Percentiles rank a stretch among this genome's conserved stretches.
phyloP scores from a whole-genome alignment of 1,139 yeast genomes.

The Ogataea hybrid region DNA sequence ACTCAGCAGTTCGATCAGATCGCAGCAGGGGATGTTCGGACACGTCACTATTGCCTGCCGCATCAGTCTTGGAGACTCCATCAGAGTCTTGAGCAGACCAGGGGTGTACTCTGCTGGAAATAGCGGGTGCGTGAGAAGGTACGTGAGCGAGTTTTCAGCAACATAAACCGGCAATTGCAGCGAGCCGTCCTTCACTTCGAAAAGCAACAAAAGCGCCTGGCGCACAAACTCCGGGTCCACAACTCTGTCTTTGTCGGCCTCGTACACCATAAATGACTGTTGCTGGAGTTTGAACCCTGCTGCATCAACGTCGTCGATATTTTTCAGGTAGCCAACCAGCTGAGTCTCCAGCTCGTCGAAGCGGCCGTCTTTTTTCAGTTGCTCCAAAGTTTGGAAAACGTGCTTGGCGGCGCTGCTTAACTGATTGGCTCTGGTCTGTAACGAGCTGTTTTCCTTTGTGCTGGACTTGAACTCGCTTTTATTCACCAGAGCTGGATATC shows the following conservation, averaged over 20 bases:
- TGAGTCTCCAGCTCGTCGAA: slow-evolving; percentile 22
- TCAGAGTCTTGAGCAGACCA: slow-evolving; percentile 52
- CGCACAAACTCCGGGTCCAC: slow-evolving; percentile 61
- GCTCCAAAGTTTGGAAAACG: slow-evolving; percentile 16
- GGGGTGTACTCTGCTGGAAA: slow-evolving; percentile 63
- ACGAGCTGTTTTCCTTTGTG: slow-evolving; percentile 28
- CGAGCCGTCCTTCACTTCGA: slow-evolving; percentile 17
- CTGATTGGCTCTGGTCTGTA: slow-evolving; percentile 21
- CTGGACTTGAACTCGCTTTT: slow-evolving; percentile 19
- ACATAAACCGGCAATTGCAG: slow-evolving; percentile 29
- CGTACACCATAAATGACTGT: slow-evolving; percentile 44
- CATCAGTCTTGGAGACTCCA: slow-evolving; percentile 53
- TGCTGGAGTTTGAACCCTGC: slow-evolving; percentile 17
- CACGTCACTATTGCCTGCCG: slow-evolving; percentile 83
- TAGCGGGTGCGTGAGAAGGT: slow-evolving; percentile 81
- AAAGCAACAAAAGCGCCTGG: slow-evolving; percentile 38
- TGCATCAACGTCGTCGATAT: slow-evolving; percentile 9
- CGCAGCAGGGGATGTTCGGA: slow-evolving; percentile 62
- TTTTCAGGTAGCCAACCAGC: slow-evolving; percentile 27
- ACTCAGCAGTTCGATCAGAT: slow-evolving; percentile 59
- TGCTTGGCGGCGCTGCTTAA: slow-evolving; percentile 21
- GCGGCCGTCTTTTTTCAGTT: slow-evolving; percentile 24
- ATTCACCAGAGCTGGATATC: slow-evolving; percentile 33
- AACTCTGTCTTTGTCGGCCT: slow-evolving; percentile 65
- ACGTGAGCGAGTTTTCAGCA: slow-evolving; percentile 65